Conservation (phyloP, 306 rosid genomes). For the Dryas drummondii region DNA sequence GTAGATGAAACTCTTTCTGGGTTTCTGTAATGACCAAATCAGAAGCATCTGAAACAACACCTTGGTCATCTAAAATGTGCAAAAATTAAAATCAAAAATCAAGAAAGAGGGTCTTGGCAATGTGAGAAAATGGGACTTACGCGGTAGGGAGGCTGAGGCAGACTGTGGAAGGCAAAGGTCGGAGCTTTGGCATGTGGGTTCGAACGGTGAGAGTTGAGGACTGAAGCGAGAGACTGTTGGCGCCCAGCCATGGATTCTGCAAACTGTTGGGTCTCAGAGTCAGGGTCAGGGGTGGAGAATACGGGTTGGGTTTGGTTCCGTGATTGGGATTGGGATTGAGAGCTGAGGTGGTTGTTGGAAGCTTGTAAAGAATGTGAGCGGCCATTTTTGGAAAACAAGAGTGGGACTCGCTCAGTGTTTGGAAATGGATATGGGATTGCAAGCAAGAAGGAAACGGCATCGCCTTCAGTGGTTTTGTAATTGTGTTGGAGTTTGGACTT, state of each 20-base stretch:
- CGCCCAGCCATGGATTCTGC: conserved; percentile 47
- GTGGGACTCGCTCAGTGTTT: not conserved
- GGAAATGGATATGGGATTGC: not conserved
- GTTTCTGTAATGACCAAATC: conserved; percentile 52
- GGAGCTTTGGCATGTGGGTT: conserved; percentile 36
- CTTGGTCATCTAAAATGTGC: conserved; percentile 23
- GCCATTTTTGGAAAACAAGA: conserved; percentile 21
- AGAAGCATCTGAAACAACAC: conserved; percentile 41
- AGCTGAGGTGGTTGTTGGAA: conserved; percentile 27
- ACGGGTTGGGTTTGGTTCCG: not conserved
- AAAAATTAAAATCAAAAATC: not conserved
- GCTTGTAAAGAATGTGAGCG: conserved; percentile 30
- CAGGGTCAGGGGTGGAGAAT: conserved; percentile 14
- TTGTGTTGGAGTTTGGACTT: not conserved
- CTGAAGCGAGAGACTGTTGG: conserved; percentile 31
- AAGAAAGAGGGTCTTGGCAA: not conserved
- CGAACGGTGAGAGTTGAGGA: conserved; percentile 31
- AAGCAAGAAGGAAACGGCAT: not conserved
- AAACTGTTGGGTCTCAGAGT: conserved; percentile 14
- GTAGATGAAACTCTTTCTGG: conserved; percentile 45
- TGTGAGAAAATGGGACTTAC: conserved; percentile 42
- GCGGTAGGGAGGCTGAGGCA: conserved; percentile 66
- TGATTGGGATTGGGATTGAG: conserved; percentile 26
- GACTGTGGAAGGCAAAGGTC: conserved; percentile 39
- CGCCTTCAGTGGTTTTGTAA: not conserved